Conservation (phyloP, 2,329 filamentous ascomycete species). For the Colletotrichum tropicale region DNA sequence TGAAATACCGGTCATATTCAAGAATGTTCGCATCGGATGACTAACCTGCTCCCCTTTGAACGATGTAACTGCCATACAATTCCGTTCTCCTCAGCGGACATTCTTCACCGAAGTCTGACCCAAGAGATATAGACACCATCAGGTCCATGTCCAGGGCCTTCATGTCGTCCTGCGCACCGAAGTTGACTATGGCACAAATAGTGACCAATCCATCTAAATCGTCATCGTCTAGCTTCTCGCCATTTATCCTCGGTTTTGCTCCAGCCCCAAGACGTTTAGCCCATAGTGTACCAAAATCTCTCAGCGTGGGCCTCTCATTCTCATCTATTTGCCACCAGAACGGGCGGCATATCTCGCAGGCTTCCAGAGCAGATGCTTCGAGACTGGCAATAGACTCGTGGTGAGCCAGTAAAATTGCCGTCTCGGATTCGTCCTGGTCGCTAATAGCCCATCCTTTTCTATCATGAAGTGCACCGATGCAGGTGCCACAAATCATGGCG, state of each 20-base stretch:
- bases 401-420: background rate
- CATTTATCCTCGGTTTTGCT: background rate
- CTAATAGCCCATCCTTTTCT: background rate
- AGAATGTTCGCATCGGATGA: background rate
- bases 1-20: no score
- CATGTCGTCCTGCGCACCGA: background rate
- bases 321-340: background rate
- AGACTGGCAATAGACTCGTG: background rate
- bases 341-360: background rate
- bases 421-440: background rate
- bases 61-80: no score
- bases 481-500: background rate
- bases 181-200: background rate
- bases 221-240: background rate
- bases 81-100: no score
- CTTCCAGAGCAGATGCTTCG: background rate
- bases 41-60: background rate
- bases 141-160: background rate
- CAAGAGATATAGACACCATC: background rate
- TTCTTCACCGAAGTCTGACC: background rate
- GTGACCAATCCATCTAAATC: background rate
- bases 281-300: background rate
- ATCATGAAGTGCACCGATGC: background rate
- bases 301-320: background rate
- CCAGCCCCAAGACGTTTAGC: rapidly evolving